Percentiles rank a stretch among this genome's conserved stretches.
Conservation (phyloP, 2,329 filamentous ascomycete genomes). For the Cladophialophora psammophila region DNA sequence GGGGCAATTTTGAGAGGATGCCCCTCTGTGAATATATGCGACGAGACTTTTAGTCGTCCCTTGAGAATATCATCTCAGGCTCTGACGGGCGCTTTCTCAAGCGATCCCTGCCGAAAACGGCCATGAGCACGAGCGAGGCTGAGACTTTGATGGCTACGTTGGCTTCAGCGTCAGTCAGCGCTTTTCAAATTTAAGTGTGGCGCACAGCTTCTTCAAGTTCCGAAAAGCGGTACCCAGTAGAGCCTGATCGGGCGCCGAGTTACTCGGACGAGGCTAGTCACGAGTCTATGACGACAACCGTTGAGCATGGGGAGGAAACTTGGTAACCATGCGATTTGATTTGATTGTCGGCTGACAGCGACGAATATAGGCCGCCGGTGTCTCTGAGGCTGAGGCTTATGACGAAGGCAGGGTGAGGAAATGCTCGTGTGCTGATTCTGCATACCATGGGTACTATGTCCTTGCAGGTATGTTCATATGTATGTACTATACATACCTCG, state of each 20-base stretch:
- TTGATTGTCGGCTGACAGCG: not conserved
- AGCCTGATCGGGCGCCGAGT: not conserved
- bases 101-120: not conserved
- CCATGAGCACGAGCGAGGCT: not conserved
- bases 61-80: not conserved
- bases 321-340: not conserved
- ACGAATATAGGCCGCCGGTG: not conserved
- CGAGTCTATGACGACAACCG: not conserved
- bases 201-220: not conserved
- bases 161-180: not conserved
- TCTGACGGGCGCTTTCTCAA: not conserved
- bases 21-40: not conserved
- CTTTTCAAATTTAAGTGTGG: not conserved
- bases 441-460: too few relatives aligned
- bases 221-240: slow-evolving; percentile 2
- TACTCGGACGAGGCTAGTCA: not conserved
- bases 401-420: not conserved
- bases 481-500: not conserved
- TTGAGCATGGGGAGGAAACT: not conserved
- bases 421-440: not conserved
- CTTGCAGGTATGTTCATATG: too few relatives aligned
- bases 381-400: slow-evolving; percentile 16
- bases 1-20: not conserved
- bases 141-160: not conserved
- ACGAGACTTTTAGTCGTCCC: not conserved